Base-by-base conservation (phyloP, 108 stramenopile genomes). In the Nannochloropsis granulata region DNA sequence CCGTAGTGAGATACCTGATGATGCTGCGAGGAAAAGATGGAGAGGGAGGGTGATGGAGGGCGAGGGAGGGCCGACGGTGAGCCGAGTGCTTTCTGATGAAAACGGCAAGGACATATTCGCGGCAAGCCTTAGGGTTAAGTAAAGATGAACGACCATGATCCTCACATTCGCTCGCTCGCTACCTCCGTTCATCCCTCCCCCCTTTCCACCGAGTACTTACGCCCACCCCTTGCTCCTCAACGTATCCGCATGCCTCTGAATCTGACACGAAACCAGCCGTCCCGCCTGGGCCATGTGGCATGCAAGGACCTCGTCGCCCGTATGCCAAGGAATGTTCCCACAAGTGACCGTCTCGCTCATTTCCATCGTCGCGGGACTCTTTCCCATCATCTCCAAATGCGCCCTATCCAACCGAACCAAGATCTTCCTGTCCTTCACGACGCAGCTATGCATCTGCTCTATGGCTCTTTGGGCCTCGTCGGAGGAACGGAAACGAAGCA, bases 241-340 rank as follows among this genome's bases (percentile, higher is more conserved):
- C 19, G 89, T 89, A 85, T 90, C 89, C 16, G 86, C 89, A 86
- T 90, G 88, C 79, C 88, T 83, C 79, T 90, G 89, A 25, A 90
- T 88, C 83, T 89, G 84, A 12, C 88, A 85, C 14, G 84, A 85
- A 19, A 89, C 79, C 19, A 90, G 84, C 21, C 84, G 84, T 23
- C 89, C 89, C 12, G 81, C 45, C n/a, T 82, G 84, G 43, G 46
- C 45, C 88, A 90, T 87, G 82, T 89, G 89, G 9, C 25, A 43
- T 19, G 85, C 25, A 13, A 90, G 88, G 43, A 89, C 86, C 13
- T 90, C 89, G 44, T 83, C 87, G 23, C 86, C 89, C 21, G 89
- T 90, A 24, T 83, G 83, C 89, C 89, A 90, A 19, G 89, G 82
- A 26, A 90, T 44, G 84, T 90, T 90, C 23, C 89, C 89, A 10